Conservation (phyloP, 2,329 filamentous ascomycete species). For the Ophiosphaerella herpotricha region DNA sequence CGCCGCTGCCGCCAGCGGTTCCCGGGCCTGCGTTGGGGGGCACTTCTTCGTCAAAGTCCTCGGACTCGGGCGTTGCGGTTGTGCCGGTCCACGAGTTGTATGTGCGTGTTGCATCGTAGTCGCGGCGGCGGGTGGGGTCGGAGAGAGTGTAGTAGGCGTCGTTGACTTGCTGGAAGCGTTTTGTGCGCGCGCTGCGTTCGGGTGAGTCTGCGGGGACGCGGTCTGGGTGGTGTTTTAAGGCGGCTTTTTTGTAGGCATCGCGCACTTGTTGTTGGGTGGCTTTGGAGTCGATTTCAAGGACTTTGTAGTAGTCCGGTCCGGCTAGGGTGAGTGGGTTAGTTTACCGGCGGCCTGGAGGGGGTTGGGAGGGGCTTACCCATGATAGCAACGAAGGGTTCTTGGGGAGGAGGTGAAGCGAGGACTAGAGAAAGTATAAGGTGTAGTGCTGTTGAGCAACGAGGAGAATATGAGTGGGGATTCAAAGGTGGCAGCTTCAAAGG, state of each 20-base stretch:
- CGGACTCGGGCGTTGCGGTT: slow-evolving; percentile 49
- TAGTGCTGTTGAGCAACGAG: too few species aligned
- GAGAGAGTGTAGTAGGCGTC: slow-evolving; percentile 93
- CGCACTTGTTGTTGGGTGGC: slow-evolving; percentile 84
- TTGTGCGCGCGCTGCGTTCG: slow-evolving; percentile 79
- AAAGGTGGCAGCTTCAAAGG: too few species aligned
- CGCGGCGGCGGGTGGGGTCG: slow-evolving; percentile 73
- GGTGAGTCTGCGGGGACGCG: slow-evolving; percentile 83
- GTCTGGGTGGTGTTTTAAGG: slow-evolving; percentile 91
- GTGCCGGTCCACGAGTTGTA: slow-evolving; percentile 56
- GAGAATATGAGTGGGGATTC: too few species aligned
- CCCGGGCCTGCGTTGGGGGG: slow-evolving; percentile 34
- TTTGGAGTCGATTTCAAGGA: slow-evolving; percentile 71
- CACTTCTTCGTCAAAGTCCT: slow-evolving; percentile 57
- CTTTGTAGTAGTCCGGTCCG: slow-evolving; percentile 19
- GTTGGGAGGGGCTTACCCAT: neutral
- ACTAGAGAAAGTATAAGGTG: too few species aligned
- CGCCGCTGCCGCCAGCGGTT: neutral
- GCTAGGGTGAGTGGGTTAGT: slow-evolving; percentile 1
- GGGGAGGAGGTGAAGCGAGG: neutral
- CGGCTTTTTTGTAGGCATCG: slow-evolving; percentile 92
- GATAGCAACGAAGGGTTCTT: neutral
- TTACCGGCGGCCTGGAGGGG: neutral
- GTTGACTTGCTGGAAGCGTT: slow-evolving; percentile 88
- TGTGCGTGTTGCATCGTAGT: slow-evolving; percentile 78